phyloP scores from a whole-genome alignment of 257 asterid species.

The Schizonepeta tenuifolia region DNA sequence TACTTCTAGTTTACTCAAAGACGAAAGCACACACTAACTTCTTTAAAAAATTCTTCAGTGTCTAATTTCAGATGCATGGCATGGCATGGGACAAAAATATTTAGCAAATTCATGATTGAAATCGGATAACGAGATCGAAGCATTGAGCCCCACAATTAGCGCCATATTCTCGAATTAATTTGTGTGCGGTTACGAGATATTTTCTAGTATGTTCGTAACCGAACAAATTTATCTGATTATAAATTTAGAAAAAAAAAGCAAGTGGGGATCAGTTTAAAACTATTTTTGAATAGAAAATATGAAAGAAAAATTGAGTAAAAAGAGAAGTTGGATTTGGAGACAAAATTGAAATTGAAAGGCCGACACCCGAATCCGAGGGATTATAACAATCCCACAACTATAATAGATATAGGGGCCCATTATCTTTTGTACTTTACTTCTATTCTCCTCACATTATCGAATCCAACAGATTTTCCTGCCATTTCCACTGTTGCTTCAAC shows the following conservation, averaged over 20 bases:
- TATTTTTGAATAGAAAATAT: not conserved
- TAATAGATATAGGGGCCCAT: conserved; percentile 45
- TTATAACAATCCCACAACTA: conserved; percentile 40
- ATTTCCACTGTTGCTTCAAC: not conserved
- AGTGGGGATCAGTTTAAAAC: conserved; percentile 36
- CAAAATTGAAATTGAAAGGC: conserved; percentile 31
- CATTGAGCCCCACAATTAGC: conserved; percentile 44
- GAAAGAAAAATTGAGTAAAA: not conserved
- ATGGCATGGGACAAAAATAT: conserved; percentile 1
- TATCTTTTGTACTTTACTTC: conserved; percentile 30
- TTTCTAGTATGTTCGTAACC: not conserved
- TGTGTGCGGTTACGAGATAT: conserved; percentile 21
- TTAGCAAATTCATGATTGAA: conserved; percentile 1
- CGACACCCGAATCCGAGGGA: conserved; percentile 61
- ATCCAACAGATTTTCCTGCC: conserved; percentile 16
- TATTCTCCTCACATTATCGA: conserved; percentile 27
- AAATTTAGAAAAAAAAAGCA: conserved; percentile 10
- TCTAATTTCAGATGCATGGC: not conserved
- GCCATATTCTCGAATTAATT: conserved; percentile 29
- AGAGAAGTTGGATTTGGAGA: not conserved
- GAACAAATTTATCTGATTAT: conserved; percentile 7
- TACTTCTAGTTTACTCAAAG: not conserved
- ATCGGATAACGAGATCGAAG: conserved; percentile 8
- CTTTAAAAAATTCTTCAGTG: not conserved
- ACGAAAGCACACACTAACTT: not conserved